Conservation (phyloP, 2,329 filamentous ascomycete genomes). For the Lojkania enalia region DNA sequence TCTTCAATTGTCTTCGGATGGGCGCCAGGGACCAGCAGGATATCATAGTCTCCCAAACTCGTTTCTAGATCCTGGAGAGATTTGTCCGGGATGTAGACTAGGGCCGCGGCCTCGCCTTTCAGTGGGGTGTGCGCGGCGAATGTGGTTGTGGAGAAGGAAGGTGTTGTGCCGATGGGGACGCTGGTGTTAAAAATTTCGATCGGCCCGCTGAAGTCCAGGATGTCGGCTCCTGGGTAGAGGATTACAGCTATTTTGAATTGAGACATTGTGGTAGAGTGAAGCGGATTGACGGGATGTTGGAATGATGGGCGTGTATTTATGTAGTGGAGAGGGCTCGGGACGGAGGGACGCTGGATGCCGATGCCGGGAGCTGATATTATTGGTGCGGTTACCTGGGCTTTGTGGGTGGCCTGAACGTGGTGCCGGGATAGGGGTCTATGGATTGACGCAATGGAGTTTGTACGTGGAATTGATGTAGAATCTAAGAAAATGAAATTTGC, state of each 20-base stretch:
- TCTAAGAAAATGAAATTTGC: too few species aligned
- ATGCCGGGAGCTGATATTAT: too few species aligned
- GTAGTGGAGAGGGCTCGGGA: too few species aligned
- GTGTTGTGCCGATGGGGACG: slow-evolving; percentile 26
- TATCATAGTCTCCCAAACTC: slow-evolving; percentile 39
- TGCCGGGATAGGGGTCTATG: too few species aligned
- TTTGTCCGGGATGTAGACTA: slow-evolving; percentile 38
- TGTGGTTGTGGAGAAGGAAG: slow-evolving; percentile 39
- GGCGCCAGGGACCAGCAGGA: slow-evolving; percentile 47
- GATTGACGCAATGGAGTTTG: too few species aligned
- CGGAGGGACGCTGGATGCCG: too few species aligned
- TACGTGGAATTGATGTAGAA: too few species aligned
- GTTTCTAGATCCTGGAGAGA: slow-evolving; percentile 32
- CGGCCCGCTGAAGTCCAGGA: slow-evolving; percentile 49
- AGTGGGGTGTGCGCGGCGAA: slow-evolving; percentile 35
- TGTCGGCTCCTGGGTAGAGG: slow-evolving; percentile 44
- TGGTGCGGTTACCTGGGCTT: too few species aligned
- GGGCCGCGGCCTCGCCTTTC: slow-evolving; percentile 23
- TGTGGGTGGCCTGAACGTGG: too few species aligned
- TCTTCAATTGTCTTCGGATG: slow-evolving; percentile 27
- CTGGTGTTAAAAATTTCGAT: slow-evolving; percentile 42
- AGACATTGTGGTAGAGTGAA: too few species aligned
- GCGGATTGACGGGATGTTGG: too few species aligned
- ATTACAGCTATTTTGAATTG: slow-evolving; percentile 45
- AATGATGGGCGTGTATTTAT: too few species aligned